Percentiles rank a stretch among this genome's conserved stretches.
phyloP scores from a whole-genome alignment of 192 early-diverging fungal species.

The Lunasporangiospora selenospora region DNA sequence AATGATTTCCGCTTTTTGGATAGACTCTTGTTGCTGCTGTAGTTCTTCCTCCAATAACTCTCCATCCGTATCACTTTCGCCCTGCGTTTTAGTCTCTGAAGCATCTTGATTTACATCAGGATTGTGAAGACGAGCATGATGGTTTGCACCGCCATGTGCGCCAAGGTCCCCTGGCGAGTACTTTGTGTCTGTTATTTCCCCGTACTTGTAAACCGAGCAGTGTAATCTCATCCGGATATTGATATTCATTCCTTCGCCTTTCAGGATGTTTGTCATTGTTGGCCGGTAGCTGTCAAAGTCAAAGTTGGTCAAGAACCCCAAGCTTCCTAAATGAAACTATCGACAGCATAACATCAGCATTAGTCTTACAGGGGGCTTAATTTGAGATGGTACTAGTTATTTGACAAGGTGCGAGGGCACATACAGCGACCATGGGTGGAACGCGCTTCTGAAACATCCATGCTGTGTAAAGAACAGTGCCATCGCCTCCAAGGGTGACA shows the following conservation, averaged over 20 bases:
- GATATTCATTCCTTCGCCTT: slow-evolving; percentile 69
- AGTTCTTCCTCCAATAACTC: background rate
- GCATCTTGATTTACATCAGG: too few species aligned
- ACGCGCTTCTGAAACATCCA: slow-evolving; percentile 85
- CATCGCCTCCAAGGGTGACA: slow-evolving; percentile 84
- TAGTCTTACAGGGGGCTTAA: too few species aligned
- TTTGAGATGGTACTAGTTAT: too few species aligned
- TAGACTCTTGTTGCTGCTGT: background rate
- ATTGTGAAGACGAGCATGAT: too few species aligned
- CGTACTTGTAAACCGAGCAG: slow-evolving; percentile 80
- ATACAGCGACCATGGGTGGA: slow-evolving; percentile 77
- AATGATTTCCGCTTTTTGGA: slow-evolving; percentile 8
- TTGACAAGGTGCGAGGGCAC: too few species aligned
- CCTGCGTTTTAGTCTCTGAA: too few species aligned
- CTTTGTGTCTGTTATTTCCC: slow-evolving; percentile 20
- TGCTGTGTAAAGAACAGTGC: slow-evolving; percentile 89
- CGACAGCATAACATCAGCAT: too few species aligned
- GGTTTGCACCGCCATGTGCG: background rate
- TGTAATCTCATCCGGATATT: slow-evolving; percentile 86
- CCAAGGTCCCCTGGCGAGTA: background rate
- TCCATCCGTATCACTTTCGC: slow-evolving; percentile 5
- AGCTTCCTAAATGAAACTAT: slow-evolving; percentile 88
- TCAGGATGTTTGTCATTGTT: slow-evolving; percentile 54
- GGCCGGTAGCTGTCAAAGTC: slow-evolving; percentile 64
- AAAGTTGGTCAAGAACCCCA: slow-evolving; percentile 93